phyloP scores from a whole-genome alignment of 1,139 yeast species.

The Nadsonia starkeyi-henricii region DNA sequence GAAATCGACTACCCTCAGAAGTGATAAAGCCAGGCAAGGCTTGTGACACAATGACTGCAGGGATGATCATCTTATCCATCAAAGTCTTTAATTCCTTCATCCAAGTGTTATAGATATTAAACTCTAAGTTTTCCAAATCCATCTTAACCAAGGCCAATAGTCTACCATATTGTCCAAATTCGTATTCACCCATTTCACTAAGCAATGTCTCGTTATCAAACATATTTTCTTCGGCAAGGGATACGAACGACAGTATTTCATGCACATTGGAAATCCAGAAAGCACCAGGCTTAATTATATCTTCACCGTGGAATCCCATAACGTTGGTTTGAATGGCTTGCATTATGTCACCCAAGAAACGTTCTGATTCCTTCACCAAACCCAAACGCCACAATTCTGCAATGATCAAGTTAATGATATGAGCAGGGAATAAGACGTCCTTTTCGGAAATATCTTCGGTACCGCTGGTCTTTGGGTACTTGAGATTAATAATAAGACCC shows the following conservation, averaged over 20 bases:
- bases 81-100: constrained; percentile 90
- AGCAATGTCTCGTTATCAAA: constrained; percentile 68
- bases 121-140: constrained; percentile 85
- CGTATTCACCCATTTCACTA: constrained; percentile 79
- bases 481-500: constrained; percentile 74
- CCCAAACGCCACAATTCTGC: constrained; percentile 99
- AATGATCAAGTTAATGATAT: constrained; percentile 79
- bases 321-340: constrained; percentile 63
- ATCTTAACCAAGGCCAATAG: constrained; percentile 86
- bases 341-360: constrained; percentile 78
- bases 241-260: constrained; percentile 86
- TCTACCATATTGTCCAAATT: constrained; percentile 79
- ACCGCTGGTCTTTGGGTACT: constrained; percentile 74
- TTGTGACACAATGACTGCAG: constrained; percentile 93
- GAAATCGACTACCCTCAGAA: constrained; percentile 63
- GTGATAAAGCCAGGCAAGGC: constrained; percentile 93
- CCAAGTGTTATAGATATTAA: constrained; percentile 94
- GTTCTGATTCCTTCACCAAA: constrained; percentile 81
- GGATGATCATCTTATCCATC: constrained; percentile 79
- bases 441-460: constrained; percentile 69
- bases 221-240: constrained; percentile 84
- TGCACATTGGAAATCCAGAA: constrained; percentile 97
- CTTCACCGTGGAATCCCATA: constrained; percentile 50
- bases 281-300: constrained; percentile 83
- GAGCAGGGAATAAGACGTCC: constrained; percentile 92